Percentiles rank a stretch among this genome's conserved stretches.
phyloP scores from a whole-genome alignment of 257 asterid genomes.

The Petunia secreta region DNA sequence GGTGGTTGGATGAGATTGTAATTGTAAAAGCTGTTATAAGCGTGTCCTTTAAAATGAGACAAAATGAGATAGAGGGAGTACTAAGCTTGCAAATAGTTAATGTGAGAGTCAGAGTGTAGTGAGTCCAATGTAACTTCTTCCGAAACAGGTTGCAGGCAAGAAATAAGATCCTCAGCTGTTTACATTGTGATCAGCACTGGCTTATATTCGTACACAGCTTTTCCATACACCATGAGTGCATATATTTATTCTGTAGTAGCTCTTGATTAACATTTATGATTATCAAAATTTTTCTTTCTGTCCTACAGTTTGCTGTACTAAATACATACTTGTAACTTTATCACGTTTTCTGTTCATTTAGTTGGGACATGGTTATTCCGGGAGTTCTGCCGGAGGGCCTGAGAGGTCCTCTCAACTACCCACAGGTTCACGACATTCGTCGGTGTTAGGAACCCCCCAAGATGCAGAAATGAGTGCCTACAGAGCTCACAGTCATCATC shows the following conservation, averaged over 20 bases:
- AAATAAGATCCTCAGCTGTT: neutral
- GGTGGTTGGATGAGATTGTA: conserved; percentile 1
- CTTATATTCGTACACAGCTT: neutral
- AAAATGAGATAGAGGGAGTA: conserved; percentile 18
- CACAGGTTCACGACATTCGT: conserved; percentile 43
- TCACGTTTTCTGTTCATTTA: conserved; percentile 27
- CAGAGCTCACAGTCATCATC: conserved; percentile 58
- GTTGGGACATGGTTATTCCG: conserved; percentile 58
- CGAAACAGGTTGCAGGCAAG: neutral
- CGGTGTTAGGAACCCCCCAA: conserved; percentile 51
- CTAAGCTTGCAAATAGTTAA: neutral
- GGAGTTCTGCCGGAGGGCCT: conserved; percentile 41
- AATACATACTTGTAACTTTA: neutral
- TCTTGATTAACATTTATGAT: neutral
- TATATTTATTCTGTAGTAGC: neutral
- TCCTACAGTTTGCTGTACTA: neutral
- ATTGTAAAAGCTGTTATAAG: neutral
- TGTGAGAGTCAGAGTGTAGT: conserved; percentile 4
- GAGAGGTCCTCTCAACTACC: conserved; percentile 48
- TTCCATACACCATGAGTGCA: neutral
- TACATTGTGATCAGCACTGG: neutral
- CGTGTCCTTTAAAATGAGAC: neutral
- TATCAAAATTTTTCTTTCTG: neutral
- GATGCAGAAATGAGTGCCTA: conserved; percentile 63
- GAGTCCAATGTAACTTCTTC: neutral